phyloP scores from a whole-genome alignment of 202 grass and related monocot species.

The Panicum hallii region DNA sequence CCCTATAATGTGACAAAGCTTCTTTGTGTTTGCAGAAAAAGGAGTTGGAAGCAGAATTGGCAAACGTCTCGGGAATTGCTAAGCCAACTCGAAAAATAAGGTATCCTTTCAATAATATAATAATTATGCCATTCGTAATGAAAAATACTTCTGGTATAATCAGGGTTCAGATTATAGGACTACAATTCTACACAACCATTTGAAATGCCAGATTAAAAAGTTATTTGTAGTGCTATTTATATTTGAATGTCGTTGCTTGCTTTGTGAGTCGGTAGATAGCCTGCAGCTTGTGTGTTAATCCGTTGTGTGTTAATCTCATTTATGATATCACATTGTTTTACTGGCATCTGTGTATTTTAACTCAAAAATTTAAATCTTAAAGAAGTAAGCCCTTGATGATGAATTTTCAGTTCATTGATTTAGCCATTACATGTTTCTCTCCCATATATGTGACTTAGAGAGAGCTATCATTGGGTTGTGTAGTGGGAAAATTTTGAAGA shows the following conservation, averaged over 20 bases:
- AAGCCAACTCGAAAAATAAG: constrained; percentile 99
- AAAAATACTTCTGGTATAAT: constrained; percentile 1
- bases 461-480: background rate
- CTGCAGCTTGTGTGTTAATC: background rate
- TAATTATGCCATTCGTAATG: background rate
- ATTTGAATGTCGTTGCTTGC: background rate
- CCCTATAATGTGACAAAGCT: constrained; percentile 29
- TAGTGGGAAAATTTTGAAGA: background rate
- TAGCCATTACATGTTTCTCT: background rate
- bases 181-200: constrained; percentile 18
- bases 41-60: constrained; percentile 93
- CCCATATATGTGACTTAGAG: background rate
- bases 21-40: constrained; percentile 83
- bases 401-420: background rate
- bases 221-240: constrained; percentile 15
- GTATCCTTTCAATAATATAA: constrained; percentile 45
- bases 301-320: background rate
- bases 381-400: background rate
- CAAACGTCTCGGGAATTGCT: constrained; percentile 79
- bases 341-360: background rate
- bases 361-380: background rate
- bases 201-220: background rate
- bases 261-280: background rate
- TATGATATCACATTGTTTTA: background rate
- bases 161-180: background rate